Percentiles rank a stretch among this genome's conserved stretches.
These are phyloP conservation scores for Brassica nigra DNA, from an alignment of 345 rosid species.

Conservation along the genomic window DNA sequence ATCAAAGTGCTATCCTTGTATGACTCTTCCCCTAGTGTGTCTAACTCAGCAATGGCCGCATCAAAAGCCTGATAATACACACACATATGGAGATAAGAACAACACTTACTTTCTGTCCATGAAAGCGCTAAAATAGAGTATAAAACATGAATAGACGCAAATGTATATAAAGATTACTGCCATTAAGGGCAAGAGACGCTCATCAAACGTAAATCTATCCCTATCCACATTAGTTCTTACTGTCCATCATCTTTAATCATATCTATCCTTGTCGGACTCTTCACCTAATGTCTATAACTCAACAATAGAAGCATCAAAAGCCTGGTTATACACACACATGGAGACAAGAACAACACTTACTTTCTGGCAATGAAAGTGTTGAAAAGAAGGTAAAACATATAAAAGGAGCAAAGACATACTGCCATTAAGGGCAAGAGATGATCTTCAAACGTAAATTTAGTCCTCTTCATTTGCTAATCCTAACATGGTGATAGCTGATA, in stretches of 20 bases:
- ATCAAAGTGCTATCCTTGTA: conserved; percentile 78
- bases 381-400: not conserved
- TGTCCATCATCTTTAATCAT: not conserved
- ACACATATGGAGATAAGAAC: not conserved
- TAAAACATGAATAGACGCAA: not conserved
- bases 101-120: not conserved
- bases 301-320: conserved; percentile 83
- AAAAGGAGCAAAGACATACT: not conserved
- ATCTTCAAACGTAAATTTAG: not conserved
- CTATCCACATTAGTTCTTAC: not conserved
- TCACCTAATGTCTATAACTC: conserved; percentile 86
- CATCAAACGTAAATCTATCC: not conserved
- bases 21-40: conserved; percentile 86
- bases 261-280: conserved; percentile 87
- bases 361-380: not conserved
- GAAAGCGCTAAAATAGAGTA: not conserved
- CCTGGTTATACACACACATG: conserved; percentile 45
- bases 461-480: not conserved
- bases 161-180: not conserved
- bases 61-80: conserved; percentile 68
- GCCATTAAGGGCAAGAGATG: not conserved
- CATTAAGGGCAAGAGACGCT: not conserved
- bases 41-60: conserved; percentile 86
- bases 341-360: not conserved
- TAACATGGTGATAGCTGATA: not conserved